A percentile compares a stretch with the other conserved stretches of the same genome.
These are phyloP conservation scores for Pyrrhoderma noxium DNA, from an alignment of 1,284 basidiomycete genomes.

Conservation along the genomic window DNA sequence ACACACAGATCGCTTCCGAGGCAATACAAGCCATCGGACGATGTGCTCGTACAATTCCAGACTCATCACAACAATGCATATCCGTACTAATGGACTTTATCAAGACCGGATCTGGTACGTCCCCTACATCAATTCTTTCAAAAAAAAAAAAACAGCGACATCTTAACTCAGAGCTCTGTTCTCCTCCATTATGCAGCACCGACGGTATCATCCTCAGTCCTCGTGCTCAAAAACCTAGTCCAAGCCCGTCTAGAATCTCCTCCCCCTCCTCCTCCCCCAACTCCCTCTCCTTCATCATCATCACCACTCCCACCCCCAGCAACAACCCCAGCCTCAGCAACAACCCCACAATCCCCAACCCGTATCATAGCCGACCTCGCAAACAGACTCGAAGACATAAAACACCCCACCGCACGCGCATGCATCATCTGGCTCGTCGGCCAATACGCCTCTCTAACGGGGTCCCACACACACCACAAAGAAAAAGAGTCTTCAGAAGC, in stretches of 20 bases:
- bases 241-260: conserved; percentile 51
- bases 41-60: conserved; percentile 61
- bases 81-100: conserved; percentile 73
- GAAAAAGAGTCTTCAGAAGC: too few relatives aligned
- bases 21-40: conserved; percentile 74
- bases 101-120: conserved; percentile 48
- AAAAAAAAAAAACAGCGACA: background rate
- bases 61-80: conserved; percentile 64
- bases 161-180: background rate
- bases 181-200: conserved; percentile 34
- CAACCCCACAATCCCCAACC: conserved; percentile 43
- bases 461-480: too few relatives aligned
- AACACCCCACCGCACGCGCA: conserved; percentile 70
- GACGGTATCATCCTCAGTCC: conserved; percentile 66
- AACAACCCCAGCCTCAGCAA: conserved; percentile 22
- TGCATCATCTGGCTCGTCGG: conserved; percentile 89
- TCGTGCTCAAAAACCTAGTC: conserved; percentile 80
- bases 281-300: too few relatives aligned
- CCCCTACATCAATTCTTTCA: too few relatives aligned
- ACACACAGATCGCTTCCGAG: conserved; percentile 62
- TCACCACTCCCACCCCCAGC: too few relatives aligned
- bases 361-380: conserved; percentile 72
- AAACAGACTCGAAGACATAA: conserved; percentile 68
- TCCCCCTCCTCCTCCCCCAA: too few relatives aligned
- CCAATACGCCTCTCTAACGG: conserved; percentile 57